Base-by-base conservation (phyloP, 768 basidiomycete genomes). In the Mycena rosella region DNA sequence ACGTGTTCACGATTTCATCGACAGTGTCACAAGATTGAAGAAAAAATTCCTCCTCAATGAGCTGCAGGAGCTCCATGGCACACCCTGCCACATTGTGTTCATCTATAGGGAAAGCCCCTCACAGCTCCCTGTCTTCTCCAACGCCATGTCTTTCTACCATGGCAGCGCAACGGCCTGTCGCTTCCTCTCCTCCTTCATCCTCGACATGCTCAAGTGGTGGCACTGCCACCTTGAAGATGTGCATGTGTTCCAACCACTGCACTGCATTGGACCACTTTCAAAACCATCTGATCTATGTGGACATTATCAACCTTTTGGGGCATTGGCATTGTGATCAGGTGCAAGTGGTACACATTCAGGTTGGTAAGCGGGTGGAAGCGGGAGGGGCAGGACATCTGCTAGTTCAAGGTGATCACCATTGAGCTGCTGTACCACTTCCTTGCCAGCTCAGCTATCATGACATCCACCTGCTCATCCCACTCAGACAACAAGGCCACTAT, bases 301-400 rank as follows among this genome's bases (percentile, higher is more conserved):
- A 83, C 60, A 80, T n/a, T 81, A 0, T 82, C 79, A 0, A 83
- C 81, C 0, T 73, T 69, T 0, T 83, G 78, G 78, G 83, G 83
- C 13, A 78, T 85, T 32, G 82, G 84, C 1, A 34, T 84, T 5
- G 32, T 79, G 7, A 48, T 77, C 11, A 68, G 68, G 0, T 55
- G 53, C 1, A 24, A 38, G 2, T 85, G 81, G 81, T 76, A 69
- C 13, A 75, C 78, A 0, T 82, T 74, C 72, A 47, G 45, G 15
- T 71, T 78, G 0, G 5, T 3, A 1, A 40, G 45, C 0, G 63
- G 44, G 5, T 78, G 75, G 74, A 59, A 72, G 24, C 48, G 40
- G 5, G 54, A 51, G 0, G 64, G 60, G 20, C 18, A 71, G 6
- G 68, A 72, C 51, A 77, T 77, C 27, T 73, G 76, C 5, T 77